Evolutionary conservation across 1,284 basidiomycete species (phyloP), one percentile per base, ranked within the genome.

Genomic region (Sparassis latifolia): DNA sequence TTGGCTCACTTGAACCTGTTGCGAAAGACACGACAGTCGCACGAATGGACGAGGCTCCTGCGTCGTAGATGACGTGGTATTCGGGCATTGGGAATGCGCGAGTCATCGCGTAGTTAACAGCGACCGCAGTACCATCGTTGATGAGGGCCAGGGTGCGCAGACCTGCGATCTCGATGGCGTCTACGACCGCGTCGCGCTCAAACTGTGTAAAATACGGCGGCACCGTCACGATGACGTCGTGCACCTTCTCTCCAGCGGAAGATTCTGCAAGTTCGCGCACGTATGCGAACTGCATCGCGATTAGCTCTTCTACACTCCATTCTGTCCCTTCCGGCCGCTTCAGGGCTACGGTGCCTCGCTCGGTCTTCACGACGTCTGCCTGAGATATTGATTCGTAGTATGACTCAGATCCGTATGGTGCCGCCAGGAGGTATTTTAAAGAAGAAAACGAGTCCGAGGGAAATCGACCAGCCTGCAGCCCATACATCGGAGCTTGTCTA

Each of bases 91-190:
- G 72, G 75, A 99, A 99, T 0, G 80, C 79, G 37, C 95, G 81
- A 2, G 92, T 93, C 90, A 98, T 97, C 38, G 95, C 96, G 63
- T 92, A 99, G 74, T 97, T 97, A 58, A 97, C 78, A 5, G 90
- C 94, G 31, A 94, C 86, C 4, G 92, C 92, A 0, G 92, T 88
- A 41, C 95, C 95, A 64, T 99, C 97, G 58, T 94, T 90, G 53
- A 99, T 82, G 54, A 99, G 76, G 0, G 89, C 84, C 30, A 96
- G 72, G 2, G 89, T 87, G 20, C 81, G 81, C 53, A 99, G 72
- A 1, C 95, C 96, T 27, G 93, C 84, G 45, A 98, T 82, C 63
- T 94, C 91, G 41, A 94, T 81, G 2, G 96, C 91, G 68, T 99
- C 96, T 33, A 86, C 79, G 52, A 97, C 80, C 28, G 95, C 84